phyloP scores from a whole-genome alignment of 768 basidiomycete species.

The Scleroderma citrinum region DNA sequence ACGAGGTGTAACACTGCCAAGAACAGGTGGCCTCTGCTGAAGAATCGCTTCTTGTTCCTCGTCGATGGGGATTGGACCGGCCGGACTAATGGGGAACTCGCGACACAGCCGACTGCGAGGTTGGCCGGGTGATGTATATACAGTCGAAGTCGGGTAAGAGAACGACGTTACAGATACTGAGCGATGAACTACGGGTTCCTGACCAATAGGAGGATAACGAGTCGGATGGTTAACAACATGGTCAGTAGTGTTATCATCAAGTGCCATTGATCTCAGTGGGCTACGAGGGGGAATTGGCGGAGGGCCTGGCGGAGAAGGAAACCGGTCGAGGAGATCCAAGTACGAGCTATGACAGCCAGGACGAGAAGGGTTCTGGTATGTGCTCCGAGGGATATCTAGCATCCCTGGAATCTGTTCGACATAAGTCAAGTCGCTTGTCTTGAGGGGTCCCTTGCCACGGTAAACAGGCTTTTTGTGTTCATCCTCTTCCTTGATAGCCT shows the following conservation, averaged over 20 bases:
- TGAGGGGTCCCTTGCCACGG: conserved; percentile 9
- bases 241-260: neutral
- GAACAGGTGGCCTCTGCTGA: neutral
- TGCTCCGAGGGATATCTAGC: neutral
- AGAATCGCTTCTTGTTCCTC: neutral
- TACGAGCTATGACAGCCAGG: neutral
- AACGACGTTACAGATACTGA: conserved; percentile 5
- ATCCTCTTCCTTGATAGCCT: neutral
- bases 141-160: conserved; percentile 4
- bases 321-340: conserved; percentile 4
- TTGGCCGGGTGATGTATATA: conserved; percentile 1
- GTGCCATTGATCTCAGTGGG: neutral
- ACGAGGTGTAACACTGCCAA: conserved; percentile 2
- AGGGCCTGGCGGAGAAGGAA: conserved; percentile 3
- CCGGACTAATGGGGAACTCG: neutral
- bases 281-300: conserved; percentile 5
- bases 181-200: conserved; percentile 2
- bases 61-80: neutral
- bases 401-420: conserved; percentile 2
- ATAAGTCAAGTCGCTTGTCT: conserved; percentile 5
- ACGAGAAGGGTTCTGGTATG: neutral
- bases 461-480: conserved; percentile 4
- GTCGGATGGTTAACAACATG: neutral
- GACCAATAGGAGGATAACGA: neutral
- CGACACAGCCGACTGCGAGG: neutral